Percentiles rank a stretch among this genome's conserved stretches.
phyloP scores from a whole-genome alignment of 371 early-diverging fungal genomes.

The Blakeslea trispora region DNA sequence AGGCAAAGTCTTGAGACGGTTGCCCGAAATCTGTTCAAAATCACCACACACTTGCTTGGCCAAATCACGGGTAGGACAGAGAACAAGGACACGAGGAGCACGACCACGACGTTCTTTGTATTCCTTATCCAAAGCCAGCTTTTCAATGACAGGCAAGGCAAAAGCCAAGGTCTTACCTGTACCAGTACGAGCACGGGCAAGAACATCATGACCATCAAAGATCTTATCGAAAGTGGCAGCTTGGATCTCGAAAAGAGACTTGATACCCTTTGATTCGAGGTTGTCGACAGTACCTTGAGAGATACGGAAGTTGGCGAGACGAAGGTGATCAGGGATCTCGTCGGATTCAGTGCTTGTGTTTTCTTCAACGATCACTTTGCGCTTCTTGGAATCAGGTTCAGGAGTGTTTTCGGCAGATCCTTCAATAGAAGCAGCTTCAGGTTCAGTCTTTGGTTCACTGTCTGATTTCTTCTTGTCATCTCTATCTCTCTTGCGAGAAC shows the following conservation, averaged over 20 bases:
- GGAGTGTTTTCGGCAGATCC: slow-evolving; percentile 12
- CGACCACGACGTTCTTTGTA: slow-evolving; percentile 62
- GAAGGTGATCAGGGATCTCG: slow-evolving; percentile 68
- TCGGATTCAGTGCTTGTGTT: slow-evolving; percentile 32
- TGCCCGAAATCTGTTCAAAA: slow-evolving; percentile 65
- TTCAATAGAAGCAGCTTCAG: not conserved
- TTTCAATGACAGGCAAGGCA: slow-evolving; percentile 86
- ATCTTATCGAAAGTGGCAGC: slow-evolving; percentile 84
- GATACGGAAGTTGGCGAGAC: slow-evolving; percentile 64
- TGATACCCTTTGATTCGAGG: slow-evolving; percentile 72
- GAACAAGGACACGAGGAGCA: slow-evolving; percentile 82
- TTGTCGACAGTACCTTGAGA: slow-evolving; percentile 62
- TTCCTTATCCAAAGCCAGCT: slow-evolving; percentile 58
- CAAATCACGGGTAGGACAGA: slow-evolving; percentile 94
- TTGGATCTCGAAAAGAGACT: slow-evolving; percentile 90
- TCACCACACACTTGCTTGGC: slow-evolving; percentile 89
- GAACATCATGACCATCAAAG: slow-evolving; percentile 85
- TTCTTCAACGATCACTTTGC: slow-evolving; percentile 33
- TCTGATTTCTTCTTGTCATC: slow-evolving; percentile 17
- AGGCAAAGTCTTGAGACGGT: slow-evolving; percentile 58
- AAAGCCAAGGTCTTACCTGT: slow-evolving; percentile 95
- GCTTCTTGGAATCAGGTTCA: slow-evolving; percentile 30
- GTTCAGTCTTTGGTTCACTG: slow-evolving; percentile 23
- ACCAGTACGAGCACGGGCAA: slow-evolving; percentile 97
- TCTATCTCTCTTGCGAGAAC: slow-evolving; percentile 27